Evolutionary conservation across 1,284 basidiomycete species (phyloP).

Genomic region (Cryptococcus sp.): DNA sequence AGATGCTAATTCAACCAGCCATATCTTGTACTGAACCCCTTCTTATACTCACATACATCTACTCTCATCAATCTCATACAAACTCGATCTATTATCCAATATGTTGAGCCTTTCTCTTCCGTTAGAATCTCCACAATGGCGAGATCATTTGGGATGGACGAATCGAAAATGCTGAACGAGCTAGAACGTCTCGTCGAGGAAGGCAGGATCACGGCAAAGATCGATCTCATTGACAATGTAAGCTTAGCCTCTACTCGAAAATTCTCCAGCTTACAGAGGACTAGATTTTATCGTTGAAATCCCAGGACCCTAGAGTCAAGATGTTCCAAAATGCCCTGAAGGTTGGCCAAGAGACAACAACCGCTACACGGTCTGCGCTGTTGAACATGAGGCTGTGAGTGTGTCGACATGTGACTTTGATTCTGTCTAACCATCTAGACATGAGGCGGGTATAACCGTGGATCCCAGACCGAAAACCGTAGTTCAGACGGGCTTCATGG

Average conservation of each 20-base stretch:
- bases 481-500: background rate
- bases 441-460: slow-evolving; percentile 32
- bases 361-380: slow-evolving; percentile 18
- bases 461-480: slow-evolving; percentile 14
- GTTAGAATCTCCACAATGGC: slow-evolving; percentile 35
- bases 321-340: slow-evolving; percentile 22
- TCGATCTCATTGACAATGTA: slow-evolving; percentile 39
- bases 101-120: slow-evolving; percentile 34
- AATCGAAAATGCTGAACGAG: slow-evolving; percentile 18
- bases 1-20: slow-evolving; percentile 8
- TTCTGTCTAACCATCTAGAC: slow-evolving; percentile 9
- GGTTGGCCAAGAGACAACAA: slow-evolving; percentile 18
- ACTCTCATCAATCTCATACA: slow-evolving; percentile 24
- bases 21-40: slow-evolving; percentile 28
- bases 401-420: background rate
- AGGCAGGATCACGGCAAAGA: slow-evolving; percentile 25
- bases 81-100: slow-evolving; percentile 35
- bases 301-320: slow-evolving; percentile 20
- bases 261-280: background rate
- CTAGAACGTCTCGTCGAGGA: slow-evolving; percentile 27
- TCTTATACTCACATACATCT: slow-evolving; percentile 14
- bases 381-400: slow-evolving; percentile 38
- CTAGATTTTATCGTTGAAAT: background rate
- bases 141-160: slow-evolving; percentile 22
- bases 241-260: slow-evolving; percentile 3